Conservation (phyloP, 306 rosid species). For the Clitoria ternatea region DNA sequence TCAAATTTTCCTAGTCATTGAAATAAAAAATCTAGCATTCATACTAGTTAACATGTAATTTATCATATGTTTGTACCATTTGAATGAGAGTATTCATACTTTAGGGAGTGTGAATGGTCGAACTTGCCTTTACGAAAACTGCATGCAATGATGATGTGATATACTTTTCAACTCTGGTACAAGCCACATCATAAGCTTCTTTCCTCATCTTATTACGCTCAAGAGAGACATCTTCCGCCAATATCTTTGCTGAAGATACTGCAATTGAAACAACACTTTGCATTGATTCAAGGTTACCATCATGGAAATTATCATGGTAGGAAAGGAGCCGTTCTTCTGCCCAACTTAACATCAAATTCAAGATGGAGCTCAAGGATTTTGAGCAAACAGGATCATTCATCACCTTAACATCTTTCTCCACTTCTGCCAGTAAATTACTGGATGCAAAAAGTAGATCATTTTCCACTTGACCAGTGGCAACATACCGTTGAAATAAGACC, state of each 20-base stretch:
- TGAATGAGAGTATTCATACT: background rate
- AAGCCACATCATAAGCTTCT: constrained; percentile 43
- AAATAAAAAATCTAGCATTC: no score
- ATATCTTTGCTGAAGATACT: constrained; percentile 57
- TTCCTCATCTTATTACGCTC: constrained; percentile 40
- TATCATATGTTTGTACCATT: background rate
- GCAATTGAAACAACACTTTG: constrained; percentile 58
- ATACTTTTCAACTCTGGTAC: constrained; percentile 55
- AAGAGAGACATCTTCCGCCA: constrained; percentile 45
- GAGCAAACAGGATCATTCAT: constrained; percentile 41
- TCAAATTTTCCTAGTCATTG: no score
- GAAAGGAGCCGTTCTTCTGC: constrained; percentile 68
- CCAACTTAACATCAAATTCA: constrained; percentile 55
- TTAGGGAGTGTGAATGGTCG: constrained; percentile 3
- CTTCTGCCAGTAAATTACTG: constrained; percentile 57
- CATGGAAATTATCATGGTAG: constrained; percentile 52
- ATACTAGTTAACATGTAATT: background rate
- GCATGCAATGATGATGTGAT: constrained; percentile 63
- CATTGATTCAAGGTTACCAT: constrained; percentile 58
- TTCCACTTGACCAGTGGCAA: constrained; percentile 60
- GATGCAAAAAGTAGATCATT: constrained; percentile 69
- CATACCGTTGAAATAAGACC: constrained; percentile 62
- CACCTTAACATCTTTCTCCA: constrained; percentile 49
- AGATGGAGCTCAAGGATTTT: constrained; percentile 41
- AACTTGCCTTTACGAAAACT: constrained; percentile 78